Conservation (phyloP, 306 rosid genomes). For the Cucurbita ficifolia region DNA sequence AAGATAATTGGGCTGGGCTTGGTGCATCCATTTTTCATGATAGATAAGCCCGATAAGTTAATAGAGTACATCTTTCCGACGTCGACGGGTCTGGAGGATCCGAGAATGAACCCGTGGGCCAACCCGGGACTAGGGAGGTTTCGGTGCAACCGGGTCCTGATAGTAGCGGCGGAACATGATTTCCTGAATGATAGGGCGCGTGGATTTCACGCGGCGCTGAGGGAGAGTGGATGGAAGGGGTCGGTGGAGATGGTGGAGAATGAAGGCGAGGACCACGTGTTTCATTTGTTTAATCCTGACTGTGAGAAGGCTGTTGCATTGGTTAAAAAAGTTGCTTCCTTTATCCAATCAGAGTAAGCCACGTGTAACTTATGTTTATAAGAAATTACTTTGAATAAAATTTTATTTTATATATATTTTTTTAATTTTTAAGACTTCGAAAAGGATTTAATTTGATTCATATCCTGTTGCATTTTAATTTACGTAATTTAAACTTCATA, state of each 20-base stretch:
- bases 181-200: slow-evolving; percentile 10
- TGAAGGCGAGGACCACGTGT: slow-evolving; percentile 15
- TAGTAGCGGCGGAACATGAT: slow-evolving; percentile 20
- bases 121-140: slow-evolving; percentile 18
- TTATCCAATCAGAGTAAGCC: slow-evolving; percentile 1
- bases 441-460: too few species aligned
- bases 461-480: too few species aligned
- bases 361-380: not conserved
- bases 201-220: slow-evolving; percentile 8
- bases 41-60: slow-evolving; percentile 6
- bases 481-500: too few species aligned
- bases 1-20: slow-evolving; percentile 9
- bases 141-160: slow-evolving; percentile 8
- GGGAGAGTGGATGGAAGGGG: slow-evolving; percentile 20
- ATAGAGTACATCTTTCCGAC: slow-evolving; percentile 14
- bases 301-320: slow-evolving; percentile 12
- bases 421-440: too few species aligned
- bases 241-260: slow-evolving; percentile 14
- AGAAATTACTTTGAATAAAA: too few species aligned
- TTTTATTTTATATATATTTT: too few species aligned
- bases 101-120: slow-evolving; percentile 12
- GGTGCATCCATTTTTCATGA: slow-evolving; percentile 16
- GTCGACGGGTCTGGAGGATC: slow-evolving; percentile 15
- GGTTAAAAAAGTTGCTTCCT: slow-evolving; percentile 2
- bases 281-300: slow-evolving; percentile 13